A percentile compares a stretch with the other conserved stretches of the same genome.
Conservation (phyloP, 1,284 basidiomycete genomes). For the Puccinia brachypodii region DNA sequence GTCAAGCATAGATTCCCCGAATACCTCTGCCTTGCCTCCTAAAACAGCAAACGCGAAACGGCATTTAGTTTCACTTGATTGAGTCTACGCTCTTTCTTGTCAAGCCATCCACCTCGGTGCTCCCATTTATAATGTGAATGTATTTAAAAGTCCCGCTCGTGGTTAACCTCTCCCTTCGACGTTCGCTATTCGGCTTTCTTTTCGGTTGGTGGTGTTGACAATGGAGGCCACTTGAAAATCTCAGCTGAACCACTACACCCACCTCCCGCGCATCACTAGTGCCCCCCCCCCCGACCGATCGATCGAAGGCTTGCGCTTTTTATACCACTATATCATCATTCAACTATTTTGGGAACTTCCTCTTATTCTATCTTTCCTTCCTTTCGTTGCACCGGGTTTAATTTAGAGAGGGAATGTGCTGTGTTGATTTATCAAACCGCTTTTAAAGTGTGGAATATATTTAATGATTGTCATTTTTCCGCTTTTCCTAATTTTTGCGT, state of each 20-base stretch:
- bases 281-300: neutral
- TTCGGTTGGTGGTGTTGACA: neutral
- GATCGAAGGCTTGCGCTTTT: neutral
- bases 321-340: neutral
- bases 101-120: neutral
- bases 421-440: neutral
- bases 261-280: neutral
- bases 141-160: neutral
- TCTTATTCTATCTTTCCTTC: neutral
- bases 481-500: no score
- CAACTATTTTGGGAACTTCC: conserved; percentile 3
- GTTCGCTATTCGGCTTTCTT: neutral
- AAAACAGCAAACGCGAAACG: neutral
- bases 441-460: neutral
- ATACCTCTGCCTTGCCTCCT: neutral
- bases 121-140: neutral
- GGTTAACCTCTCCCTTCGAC: neutral
- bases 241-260: neutral
- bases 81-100: neutral
- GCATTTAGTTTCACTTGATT: neutral
- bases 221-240: neutral
- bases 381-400: neutral
- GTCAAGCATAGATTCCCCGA: neutral
- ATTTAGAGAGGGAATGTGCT: neutral
- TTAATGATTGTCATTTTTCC: no score